Base-by-base conservation (phyloP, 2,329 filamentous ascomycete species). In the Aschersonia sp. region DNA sequence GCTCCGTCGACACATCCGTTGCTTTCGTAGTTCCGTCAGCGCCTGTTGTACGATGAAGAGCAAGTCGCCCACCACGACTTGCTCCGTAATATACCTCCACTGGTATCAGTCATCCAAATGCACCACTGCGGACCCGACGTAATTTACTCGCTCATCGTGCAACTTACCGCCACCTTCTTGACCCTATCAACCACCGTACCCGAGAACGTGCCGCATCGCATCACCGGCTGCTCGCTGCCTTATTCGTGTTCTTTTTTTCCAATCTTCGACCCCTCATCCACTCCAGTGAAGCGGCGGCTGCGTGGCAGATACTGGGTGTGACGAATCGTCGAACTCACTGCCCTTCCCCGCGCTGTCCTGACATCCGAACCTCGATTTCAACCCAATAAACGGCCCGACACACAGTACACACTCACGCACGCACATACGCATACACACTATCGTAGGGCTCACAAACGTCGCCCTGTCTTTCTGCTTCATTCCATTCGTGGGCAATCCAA, bases 311-410 rank as follows among this genome's bases (percentile, higher is more conserved):
- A 45, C 22, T 22, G 22, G 22, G 22, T 22, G 22, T 22, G 22
- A 45, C 22, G 40, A 41, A 43, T 45, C 45, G 8, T 42, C 42
- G 42, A 42, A 8, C 8, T 37, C 35, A 12, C 8, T 9, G 12
- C 4, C 8, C 9, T 39, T 8, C 45, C 45, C 35, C 35, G 44
- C 43, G 35, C 41, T 14, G 31, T 9, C 29, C n/a, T 48, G 30
- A 30, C 47, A 40, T n/a, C 44, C 33, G 42, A 44, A 42, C 11
- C 44, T 44, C 44, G 30, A 42, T 46, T 39, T 37, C 42, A 40
- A 42, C 41, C 42, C 45, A 45, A 43, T 46, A 30, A 37, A 14
- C 42, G 44, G 42, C 42, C 46, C 44, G 43, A 48, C 42, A 29
- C 49, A 42, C 47, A 30, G 37, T 14, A 30, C 22, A 44, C 10